Evolutionary conservation across 1,139 yeast species (phyloP), one percentile per base, ranked within the genome.

Genomic region (Candida freyschussii): DNA sequence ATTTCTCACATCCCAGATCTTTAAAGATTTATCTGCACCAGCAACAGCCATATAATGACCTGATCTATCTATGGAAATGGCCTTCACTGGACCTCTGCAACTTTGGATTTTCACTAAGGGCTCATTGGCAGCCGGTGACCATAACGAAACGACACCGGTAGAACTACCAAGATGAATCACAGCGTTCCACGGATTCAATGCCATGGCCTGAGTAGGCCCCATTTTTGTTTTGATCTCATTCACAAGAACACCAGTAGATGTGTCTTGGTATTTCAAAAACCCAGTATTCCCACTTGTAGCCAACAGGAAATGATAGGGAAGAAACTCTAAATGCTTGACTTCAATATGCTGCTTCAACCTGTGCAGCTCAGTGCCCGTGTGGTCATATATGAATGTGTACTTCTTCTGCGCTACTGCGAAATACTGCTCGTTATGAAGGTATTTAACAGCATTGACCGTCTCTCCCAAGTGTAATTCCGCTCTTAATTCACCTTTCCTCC

Each of bases 341-440:
- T 89, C 98, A 23, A 87, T 68, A 54, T 91, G 98, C 54, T 85
- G 91, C 50, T 83, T 84, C 59, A 93, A 66, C 52, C 95, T 75
- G 59, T 93, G 99, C 41, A 93, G 65, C 67, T 93, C 99, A 30
- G 81, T 71, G 17, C 99, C 99, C 43, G 78, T 76, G 46, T 81
- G 79, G 57, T 91, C 96, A 57, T 93, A 93, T 26, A 93, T 84
- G 55, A 80, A 93, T 1, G 94, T 84, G 57, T 91, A 85, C 57
- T 87, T 89, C 61, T 87, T 89, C 61, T 93, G 99, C 1, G 99
- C 98, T 12, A 80, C 96, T 0, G 98, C 99, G 62, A 85, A 89
- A 58, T 71, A 87, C 59, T 89, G 96, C 53, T 87, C 95, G 53
- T 82, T 86, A 52, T 91, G 96, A 43, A 93, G 66, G 62, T 81